A percentile compares a stretch with the other conserved stretches of the same genome.
phyloP scores from a whole-genome alignment of 768 basidiomycete species.

The Lepiota brunneoincarnata region DNA sequence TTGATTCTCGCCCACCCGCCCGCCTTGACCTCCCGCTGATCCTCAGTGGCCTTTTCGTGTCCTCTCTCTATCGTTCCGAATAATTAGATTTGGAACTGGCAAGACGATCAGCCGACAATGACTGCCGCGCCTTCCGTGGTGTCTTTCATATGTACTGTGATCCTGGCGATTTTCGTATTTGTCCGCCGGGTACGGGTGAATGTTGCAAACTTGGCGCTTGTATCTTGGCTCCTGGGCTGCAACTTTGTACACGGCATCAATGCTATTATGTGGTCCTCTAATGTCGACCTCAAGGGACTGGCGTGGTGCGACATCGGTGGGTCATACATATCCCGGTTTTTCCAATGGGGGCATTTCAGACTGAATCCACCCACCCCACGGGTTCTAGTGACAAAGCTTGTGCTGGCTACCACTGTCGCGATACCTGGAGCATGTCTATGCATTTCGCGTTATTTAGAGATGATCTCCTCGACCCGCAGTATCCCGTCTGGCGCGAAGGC shows the following conservation, averaged over 20 bases:
- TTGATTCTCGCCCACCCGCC: background rate
- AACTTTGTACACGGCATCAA: conserved; percentile 57
- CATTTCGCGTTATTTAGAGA: conserved; percentile 53
- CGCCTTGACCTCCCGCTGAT: too few relatives aligned
- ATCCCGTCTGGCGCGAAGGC: conserved; percentile 27
- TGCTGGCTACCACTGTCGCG: conserved; percentile 50
- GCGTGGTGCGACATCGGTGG: conserved; percentile 81
- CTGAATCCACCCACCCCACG: background rate
- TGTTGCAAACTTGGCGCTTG: conserved; percentile 44
- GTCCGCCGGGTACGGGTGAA: conserved; percentile 45
- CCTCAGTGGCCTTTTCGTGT: background rate
- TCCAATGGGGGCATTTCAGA: background rate
- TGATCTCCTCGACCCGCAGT: conserved; percentile 43
- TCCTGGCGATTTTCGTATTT: conserved; percentile 39
- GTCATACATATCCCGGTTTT: background rate
- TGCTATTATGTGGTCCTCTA: conserved; percentile 59
- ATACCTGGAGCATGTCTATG: conserved; percentile 59
- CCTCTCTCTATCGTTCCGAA: background rate
- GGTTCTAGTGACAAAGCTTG: conserved; percentile 51
- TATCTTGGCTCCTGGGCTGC: conserved; percentile 47
- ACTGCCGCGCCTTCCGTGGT: conserved; percentile 33
- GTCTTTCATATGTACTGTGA: conserved; percentile 41
- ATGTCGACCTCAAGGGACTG: conserved; percentile 38
- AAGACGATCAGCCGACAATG: conserved; percentile 23
- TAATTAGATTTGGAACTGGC: background rate